Evolutionary conservation across 208 protist species (phyloP).

Genomic region (Acanthamoeba culbertsoni): DNA sequence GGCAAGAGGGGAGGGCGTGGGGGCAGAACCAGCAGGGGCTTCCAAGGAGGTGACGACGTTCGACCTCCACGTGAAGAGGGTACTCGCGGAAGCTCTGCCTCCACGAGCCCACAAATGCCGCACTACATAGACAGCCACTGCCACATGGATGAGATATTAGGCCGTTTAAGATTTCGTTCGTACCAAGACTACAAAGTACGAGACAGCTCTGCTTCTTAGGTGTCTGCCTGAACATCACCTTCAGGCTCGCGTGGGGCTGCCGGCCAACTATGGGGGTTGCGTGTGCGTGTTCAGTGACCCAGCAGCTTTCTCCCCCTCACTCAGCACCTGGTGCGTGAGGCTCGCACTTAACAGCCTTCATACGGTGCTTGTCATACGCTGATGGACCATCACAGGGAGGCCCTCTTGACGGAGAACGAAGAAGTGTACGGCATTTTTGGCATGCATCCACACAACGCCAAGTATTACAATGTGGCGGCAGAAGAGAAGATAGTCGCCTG

Average conservation of each 20-base stretch:
- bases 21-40: no score
- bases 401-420: neutral
- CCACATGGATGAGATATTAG: slow-evolving; percentile 23
- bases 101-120: no score
- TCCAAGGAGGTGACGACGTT: no score
- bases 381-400: no score
- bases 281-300: slow-evolving; percentile 27
- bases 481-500: slow-evolving; percentile 56
- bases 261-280: slow-evolving; percentile 7
- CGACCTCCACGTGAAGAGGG: no score
- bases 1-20: neutral
- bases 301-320: neutral
- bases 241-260: neutral
- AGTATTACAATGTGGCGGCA: slow-evolving; percentile 59
- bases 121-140: neutral
- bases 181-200: neutral
- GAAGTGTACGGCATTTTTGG: slow-evolving; percentile 17
- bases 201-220: neutral
- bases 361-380: no score
- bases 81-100: no score
- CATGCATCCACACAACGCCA: no score
- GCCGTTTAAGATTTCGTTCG: neutral
- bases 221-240: neutral
- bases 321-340: neutral
- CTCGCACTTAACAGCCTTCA: no score